Percentiles rank a stretch among this genome's conserved stretches.
Conservation (phyloP, 169 alveolate genomes). For the Eimeria falciformis region DNA sequence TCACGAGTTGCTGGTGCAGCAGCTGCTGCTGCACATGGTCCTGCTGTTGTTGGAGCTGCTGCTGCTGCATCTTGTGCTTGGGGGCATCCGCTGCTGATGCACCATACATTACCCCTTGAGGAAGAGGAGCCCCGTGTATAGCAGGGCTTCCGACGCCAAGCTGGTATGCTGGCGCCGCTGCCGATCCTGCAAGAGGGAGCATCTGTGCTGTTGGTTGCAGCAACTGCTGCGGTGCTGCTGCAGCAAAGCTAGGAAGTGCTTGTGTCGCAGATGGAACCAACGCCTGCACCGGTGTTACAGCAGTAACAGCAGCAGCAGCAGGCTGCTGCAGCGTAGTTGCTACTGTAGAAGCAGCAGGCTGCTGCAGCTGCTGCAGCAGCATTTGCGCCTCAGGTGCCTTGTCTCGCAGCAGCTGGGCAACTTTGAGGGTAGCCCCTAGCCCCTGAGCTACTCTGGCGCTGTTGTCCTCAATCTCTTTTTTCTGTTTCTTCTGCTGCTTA, state of each 20-base stretch:
- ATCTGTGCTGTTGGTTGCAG: slow-evolving; percentile 24
- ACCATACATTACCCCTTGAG: slow-evolving; percentile 22
- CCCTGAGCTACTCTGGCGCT: slow-evolving; percentile 38
- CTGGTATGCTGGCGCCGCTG: slow-evolving; percentile 9
- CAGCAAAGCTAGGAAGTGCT: neutral
- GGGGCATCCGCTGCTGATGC: slow-evolving; percentile 34
- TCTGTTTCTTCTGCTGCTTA: slow-evolving; percentile 18
- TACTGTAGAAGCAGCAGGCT: slow-evolving; percentile 6
- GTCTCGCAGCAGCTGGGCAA: slow-evolving; percentile 51
- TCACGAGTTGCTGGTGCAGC: slow-evolving; percentile 34
- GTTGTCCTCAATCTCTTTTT: slow-evolving; percentile 19
- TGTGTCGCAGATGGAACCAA: slow-evolving; percentile 3
- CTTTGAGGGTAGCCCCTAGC: slow-evolving; percentile 63
- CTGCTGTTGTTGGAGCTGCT: slow-evolving; percentile 44
- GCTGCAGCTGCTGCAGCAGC: slow-evolving; percentile 67
- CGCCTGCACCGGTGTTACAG: slow-evolving; percentile 1
- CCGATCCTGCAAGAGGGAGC: neutral
- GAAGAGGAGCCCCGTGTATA: neutral
- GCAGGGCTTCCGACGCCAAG: neutral
- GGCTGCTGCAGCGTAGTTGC: neutral
- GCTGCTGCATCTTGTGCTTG: neutral
- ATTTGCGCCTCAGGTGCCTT: slow-evolving; percentile 61
- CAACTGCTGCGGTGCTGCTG: neutral
- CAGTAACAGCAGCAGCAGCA: slow-evolving; percentile 19
- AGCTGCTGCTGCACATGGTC: slow-evolving; percentile 37